Evolutionary conservation across 441 rosid species (phyloP), one percentile per base, ranked within the genome.

Genomic region (Populus hybrid): DNA sequence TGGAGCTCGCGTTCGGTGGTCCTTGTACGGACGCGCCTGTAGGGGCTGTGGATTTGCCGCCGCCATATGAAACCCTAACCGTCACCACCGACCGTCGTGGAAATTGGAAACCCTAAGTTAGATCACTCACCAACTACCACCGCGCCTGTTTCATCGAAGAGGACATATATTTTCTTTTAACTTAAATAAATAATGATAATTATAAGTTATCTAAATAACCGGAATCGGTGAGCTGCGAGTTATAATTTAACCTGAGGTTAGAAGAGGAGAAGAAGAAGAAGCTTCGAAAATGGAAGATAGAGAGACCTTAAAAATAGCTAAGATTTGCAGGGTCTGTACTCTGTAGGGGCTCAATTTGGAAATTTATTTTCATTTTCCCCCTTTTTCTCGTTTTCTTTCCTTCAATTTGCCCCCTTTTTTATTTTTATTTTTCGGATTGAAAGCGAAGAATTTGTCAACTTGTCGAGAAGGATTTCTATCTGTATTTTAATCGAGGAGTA

Each of bases 21-120:
- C 92, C 63, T 82, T 82, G 70, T 77, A 84, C 32, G 88, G 90
- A 77, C 84, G 83, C 19, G 85, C 84, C 79, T 78, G 91, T 69
- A 87, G 86, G 64, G 88, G 89, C 84, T 83, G 90, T 59, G 91
- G 87, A 84, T 89, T 87, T 64, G 83, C 88, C 70, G 91, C 86
- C 73, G 87, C 91, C 93, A 89, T 89, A 69, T 16, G 12, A 30
- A 50, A 19, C 26, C 68, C 16, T 9, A 24, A 10, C 26, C 26
- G n/a, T 53, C 61, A 53, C 61, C 61, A 53, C 61, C 61, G 61
- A 53, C 21, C 61, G 32, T 65, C 68, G 68, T 26, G 68, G 68
- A 65, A 65, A 53, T 0, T 53, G n/a, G 61, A 18, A 53, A 53
- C 61, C 61, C 9, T 53, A 53, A 53, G 61, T 53, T 53, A 53